Evolutionary conservation across 768 basidiomycete genomes (phyloP).

Genomic region (Boletus sensibilis): DNA sequence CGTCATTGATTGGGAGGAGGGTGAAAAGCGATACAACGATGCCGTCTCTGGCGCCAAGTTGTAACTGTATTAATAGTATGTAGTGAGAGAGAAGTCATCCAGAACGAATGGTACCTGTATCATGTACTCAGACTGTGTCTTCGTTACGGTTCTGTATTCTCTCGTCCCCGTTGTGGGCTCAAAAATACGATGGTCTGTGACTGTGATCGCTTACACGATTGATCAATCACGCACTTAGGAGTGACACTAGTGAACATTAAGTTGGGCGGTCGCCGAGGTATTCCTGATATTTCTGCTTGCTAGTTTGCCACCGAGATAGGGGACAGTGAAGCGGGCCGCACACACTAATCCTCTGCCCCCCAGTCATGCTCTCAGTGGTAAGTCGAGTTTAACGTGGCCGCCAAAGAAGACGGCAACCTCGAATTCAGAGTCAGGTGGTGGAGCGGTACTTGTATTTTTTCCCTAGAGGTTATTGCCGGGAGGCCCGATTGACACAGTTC

Average conservation of each 20-base stretch:
- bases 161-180: neutral
- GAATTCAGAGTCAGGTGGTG: neutral
- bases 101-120: conserved; percentile 8
- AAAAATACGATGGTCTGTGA: neutral
- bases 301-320: neutral
- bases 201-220: neutral
- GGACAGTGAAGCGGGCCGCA: neutral
- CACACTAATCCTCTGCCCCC: neutral
- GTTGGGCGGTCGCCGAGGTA: neutral
- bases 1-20: conserved; percentile 72
- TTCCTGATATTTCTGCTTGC: neutral
- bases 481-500: neutral
- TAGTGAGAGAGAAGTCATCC: neutral
- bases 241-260: too few relatives aligned
- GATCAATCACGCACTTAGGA: neutral
- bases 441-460: neutral
- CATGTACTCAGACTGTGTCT: neutral
- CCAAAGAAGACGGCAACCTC: neutral
- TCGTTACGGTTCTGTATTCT: neutral
- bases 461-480: too few relatives aligned
- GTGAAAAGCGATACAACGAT: conserved; percentile 61
- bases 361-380: neutral
- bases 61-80: conserved; percentile 20
- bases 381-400: neutral
- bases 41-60: conserved; percentile 38